A percentile compares a stretch with the other conserved stretches of the same genome.
Evolutionary conservation across 805 yeast genomes (phyloP).

Genomic region (Candida namnaoensis): DNA sequence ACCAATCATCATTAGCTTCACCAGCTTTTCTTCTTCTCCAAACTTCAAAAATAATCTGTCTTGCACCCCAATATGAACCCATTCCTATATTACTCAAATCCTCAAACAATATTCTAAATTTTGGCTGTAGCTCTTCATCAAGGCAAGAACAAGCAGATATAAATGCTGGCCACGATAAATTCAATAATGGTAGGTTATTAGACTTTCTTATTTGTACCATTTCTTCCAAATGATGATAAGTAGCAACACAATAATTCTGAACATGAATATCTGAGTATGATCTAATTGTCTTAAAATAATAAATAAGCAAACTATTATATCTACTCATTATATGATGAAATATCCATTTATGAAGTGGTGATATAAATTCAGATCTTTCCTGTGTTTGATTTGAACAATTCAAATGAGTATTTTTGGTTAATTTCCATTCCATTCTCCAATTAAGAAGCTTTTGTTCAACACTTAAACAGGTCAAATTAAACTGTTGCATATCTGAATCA

Average conservation of each 20-base stretch:
- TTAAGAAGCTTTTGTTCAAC: constrained; percentile 42
- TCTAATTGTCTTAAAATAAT: constrained; percentile 58
- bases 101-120: constrained; percentile 60
- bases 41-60: constrained; percentile 79
- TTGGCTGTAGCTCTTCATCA: constrained; percentile 45
- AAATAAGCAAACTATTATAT: constrained; percentile 62
- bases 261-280: constrained; percentile 44
- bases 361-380: constrained; percentile 16
- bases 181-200: constrained; percentile 69
- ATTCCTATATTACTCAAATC: constrained; percentile 43
- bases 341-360: constrained; percentile 50
- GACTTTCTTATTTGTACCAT: constrained; percentile 41
- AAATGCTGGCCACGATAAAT: constrained; percentile 93
- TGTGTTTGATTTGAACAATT: background rate
- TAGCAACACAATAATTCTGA: constrained; percentile 52
- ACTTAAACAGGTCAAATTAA: constrained; percentile 18
- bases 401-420: constrained; percentile 23
- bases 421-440: constrained; percentile 76
- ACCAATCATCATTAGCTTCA: constrained; percentile 63
- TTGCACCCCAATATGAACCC: constrained; percentile 81
- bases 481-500: background rate
- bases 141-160: constrained; percentile 79
- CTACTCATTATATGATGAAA: constrained; percentile 77
- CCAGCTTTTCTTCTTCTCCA: constrained; percentile 66
- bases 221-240: constrained; percentile 54